These are phyloP conservation scores for Exserohilum turcica DNA, from an alignment of 2,329 filamentous ascomycete genomes.

Conservation along the genomic window DNA sequence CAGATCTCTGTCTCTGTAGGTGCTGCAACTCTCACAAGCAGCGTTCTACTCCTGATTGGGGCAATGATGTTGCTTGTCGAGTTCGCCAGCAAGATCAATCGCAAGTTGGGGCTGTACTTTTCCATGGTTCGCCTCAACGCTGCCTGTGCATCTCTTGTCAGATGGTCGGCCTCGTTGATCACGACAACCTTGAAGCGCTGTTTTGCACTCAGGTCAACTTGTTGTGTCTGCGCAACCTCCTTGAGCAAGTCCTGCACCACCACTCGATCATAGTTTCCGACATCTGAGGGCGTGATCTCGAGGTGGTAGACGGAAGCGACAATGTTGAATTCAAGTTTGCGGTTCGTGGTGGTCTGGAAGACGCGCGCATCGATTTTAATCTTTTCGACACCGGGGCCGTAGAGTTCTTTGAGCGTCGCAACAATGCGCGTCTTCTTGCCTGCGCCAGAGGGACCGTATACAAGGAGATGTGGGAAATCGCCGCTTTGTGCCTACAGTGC, in stretches of 20 bases:
- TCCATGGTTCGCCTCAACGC: conserved; percentile 96
- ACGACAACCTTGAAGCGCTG: conserved; percentile 98
- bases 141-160: conserved; percentile 92
- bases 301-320: conserved; percentile 97
- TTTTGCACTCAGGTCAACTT: conserved; percentile 89
- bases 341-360: conserved; percentile 93
- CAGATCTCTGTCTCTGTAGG: conserved; percentile 86
- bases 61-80: conserved; percentile 98
- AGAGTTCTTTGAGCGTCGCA: conserved; percentile 91
- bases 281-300: conserved; percentile 96
- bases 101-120: conserved; percentile 95
- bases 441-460: conserved; percentile 94
- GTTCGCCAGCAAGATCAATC: conserved; percentile 90
- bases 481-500: conserved; percentile 80
- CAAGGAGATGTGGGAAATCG: conserved; percentile 95
- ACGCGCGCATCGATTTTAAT: conserved; percentile 98
- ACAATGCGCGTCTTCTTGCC: conserved; percentile 98
- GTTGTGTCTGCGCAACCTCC: conserved; percentile 97
- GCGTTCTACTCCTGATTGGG: conserved; percentile 89
- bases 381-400: conserved; percentile 96
- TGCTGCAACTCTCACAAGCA: conserved; percentile 89
- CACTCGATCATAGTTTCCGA: conserved; percentile 94
- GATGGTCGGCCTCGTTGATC: conserved; percentile 96
- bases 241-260: conserved; percentile 95
- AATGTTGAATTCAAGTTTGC: conserved; percentile 99